Percentiles rank a stretch among this genome's conserved stretches.
phyloP scores from a whole-genome alignment of 192 early-diverging fungal genomes.

The Gonapodya prolifera region DNA sequence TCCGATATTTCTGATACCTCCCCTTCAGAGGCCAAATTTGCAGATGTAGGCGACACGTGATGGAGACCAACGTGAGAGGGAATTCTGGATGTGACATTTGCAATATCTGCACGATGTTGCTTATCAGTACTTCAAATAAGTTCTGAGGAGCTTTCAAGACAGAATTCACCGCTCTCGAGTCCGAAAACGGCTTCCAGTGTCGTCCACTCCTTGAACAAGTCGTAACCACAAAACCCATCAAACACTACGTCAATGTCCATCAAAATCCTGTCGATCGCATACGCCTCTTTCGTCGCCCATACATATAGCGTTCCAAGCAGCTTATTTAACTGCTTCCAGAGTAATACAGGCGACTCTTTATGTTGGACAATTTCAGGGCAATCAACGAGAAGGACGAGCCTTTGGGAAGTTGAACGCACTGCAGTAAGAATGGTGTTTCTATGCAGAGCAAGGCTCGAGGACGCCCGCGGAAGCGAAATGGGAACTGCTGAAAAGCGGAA shows the following conservation, averaged over 20 bases:
- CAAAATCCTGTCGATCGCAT: constrained; percentile 22
- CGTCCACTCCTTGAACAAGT: constrained; percentile 19
- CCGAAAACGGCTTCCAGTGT: constrained; percentile 27
- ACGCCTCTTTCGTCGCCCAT: constrained; percentile 27
- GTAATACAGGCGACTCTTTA: background rate
- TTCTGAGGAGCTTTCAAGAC: constrained; percentile 5
- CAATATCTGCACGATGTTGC: too few relatives aligned
- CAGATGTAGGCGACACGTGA: background rate
- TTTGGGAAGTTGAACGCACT: background rate
- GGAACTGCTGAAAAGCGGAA: too few relatives aligned
- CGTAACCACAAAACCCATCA: constrained; percentile 44
- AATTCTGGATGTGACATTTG: too few relatives aligned
- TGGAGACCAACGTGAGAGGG: background rate
- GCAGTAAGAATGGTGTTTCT: background rate
- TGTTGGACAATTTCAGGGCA: background rate
- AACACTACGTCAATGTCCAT: constrained; percentile 45
- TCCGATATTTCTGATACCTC: background rate
- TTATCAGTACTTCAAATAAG: constrained; percentile 3
- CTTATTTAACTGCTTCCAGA: background rate
- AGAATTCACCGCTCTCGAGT: constrained; percentile 18
- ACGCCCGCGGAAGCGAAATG: too few relatives aligned
- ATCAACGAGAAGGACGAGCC: background rate
- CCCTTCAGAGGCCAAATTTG: background rate
- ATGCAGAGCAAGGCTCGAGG: too few relatives aligned
- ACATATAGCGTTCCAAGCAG: constrained; percentile 27